phyloP scores from a whole-genome alignment of 2,329 filamentous ascomycete species.

The Talaromyces sp. region DNA sequence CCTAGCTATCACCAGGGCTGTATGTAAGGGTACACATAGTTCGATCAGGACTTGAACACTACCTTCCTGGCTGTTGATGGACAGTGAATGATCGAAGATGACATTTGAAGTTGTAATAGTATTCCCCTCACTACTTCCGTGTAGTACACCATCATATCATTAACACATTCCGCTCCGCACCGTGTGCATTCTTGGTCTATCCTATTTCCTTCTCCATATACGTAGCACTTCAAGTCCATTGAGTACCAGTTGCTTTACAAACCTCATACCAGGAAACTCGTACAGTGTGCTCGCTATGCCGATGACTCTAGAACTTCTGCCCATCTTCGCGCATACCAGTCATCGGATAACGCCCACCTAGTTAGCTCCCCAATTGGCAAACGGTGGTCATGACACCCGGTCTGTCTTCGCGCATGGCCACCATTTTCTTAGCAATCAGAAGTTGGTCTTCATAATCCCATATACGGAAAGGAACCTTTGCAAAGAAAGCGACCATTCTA shows the following conservation, averaged over 20 bases:
- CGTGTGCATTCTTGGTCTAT: conserved; percentile 2
- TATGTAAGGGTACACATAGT: not conserved
- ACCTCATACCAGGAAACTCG: conserved; percentile 21
- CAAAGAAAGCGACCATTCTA: conserved; percentile 21
- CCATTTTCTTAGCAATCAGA: conserved; percentile 17
- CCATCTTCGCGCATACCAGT: conserved; percentile 11
- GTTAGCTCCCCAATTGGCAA: conserved; percentile 20
- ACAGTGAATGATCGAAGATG: too few relatives aligned
- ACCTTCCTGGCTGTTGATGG: too few relatives aligned
- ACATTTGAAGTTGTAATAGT: too few relatives aligned
- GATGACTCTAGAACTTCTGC: conserved; percentile 15
- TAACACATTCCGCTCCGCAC: conserved; percentile 9
- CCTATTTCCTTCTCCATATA: conserved; percentile 16
- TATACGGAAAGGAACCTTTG: conserved; percentile 23
- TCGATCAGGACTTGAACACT: too few relatives aligned
- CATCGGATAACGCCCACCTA: conserved; percentile 19
- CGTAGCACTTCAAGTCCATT: conserved; percentile 22
- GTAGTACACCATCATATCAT: conserved; percentile 13
- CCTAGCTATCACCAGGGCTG: too few relatives aligned
- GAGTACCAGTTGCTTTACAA: conserved; percentile 16
- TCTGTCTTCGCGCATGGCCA: conserved; percentile 19
- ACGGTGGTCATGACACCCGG: conserved; percentile 19
- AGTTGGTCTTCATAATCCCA: conserved; percentile 22
- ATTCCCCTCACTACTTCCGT: not conserved
- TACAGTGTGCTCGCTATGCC: conserved; percentile 22